Percentiles rank a stretch among this genome's conserved stretches.
Evolutionary conservation across 179 eudicot species (phyloP).

Genomic region (Spinacia oleracea): DNA sequence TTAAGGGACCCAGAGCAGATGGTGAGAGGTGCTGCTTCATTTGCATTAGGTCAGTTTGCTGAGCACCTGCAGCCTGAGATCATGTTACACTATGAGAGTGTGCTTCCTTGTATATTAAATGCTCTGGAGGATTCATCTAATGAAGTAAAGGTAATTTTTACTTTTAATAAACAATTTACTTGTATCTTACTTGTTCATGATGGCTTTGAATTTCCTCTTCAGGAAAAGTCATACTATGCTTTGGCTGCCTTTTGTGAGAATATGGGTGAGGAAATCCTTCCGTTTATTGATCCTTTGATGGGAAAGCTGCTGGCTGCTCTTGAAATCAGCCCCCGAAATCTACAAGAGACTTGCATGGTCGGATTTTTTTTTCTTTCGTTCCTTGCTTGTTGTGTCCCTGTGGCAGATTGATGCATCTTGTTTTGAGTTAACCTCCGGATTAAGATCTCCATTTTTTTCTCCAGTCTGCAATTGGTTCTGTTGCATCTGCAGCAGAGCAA

Average conservation of each 20-base stretch:
- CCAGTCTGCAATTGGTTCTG: constrained; percentile 97
- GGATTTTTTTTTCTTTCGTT: constrained; percentile 9
- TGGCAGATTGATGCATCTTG: neutral
- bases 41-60: constrained; percentile 96
- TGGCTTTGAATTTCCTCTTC: constrained; percentile 19
- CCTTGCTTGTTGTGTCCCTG: neutral
- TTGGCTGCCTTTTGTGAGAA: constrained; percentile 98
- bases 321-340: constrained; percentile 74
- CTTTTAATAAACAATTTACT: neutral
- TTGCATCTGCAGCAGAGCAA: constrained; percentile 95
- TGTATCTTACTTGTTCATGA: constrained; percentile 14
- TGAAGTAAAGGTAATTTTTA: constrained; percentile 79
- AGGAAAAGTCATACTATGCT: constrained; percentile 99
- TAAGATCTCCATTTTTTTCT: constrained; percentile 23
- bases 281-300: constrained; percentile 86
- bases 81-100: constrained; percentile 77
- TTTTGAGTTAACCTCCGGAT: constrained; percentile 12
- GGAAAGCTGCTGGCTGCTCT: constrained; percentile 75
- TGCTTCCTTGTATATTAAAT: constrained; percentile 84
- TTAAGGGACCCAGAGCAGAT: constrained; percentile 92
- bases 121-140: constrained; percentile 87
- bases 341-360: constrained; percentile 99
- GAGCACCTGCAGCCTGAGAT: constrained; percentile 98
- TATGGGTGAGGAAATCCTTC: constrained; percentile 95
- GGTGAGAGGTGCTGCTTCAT: constrained; percentile 97